Evolutionary conservation across 805 yeast genomes (phyloP), one percentile per base, ranked within the genome.

Genomic region (Schwanniomyces occidentalis): DNA sequence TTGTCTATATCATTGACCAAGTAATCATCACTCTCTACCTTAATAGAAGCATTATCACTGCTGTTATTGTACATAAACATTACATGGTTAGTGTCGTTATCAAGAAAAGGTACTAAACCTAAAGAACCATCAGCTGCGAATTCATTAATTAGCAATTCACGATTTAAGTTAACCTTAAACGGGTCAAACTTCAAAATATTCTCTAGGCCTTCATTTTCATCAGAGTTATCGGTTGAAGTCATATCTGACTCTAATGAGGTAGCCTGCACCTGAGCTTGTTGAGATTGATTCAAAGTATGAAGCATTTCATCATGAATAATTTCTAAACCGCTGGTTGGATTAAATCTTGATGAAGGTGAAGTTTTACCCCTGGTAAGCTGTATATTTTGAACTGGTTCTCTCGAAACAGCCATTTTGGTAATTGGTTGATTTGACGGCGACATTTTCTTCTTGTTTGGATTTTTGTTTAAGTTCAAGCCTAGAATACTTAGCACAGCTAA

Each of bases 51-150:
- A 18, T 40, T 38, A 4, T 25, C 15, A 22, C 31, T 26, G 4
- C 21, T 22, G 9, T 16, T 7, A 16, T 35, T 34, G 32, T 63
- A 71, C 50, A 71, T 65, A 17, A 27, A 22, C 30, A 27, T 27
- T 6, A 27, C 13, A n/a, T 27, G 22, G 13, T 18, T 27, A 20
- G 22, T 8, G 9, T 20, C 7, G 9, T 20, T 27, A 35, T 77
- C 83, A 37, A 84, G 58, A 48, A 83, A 71, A 7, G 84, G 84
- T 2, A 85, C 88, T 35, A 85, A 61, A 1, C 91, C 91, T 25
- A 84, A 60, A 0, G 91, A 85, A 1, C 88, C 91, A 60, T 85
- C 93, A 3, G 87, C 87, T n/a, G 83, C 85, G 55, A 81, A 83
- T 38, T 82, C 88, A 37, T 56, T 46, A 41, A 51, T 51, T 58